Evolutionary conservation across 805 yeast genomes (phyloP), one percentile per base, ranked within the genome.

Genomic region (Candida awuae): DNA sequence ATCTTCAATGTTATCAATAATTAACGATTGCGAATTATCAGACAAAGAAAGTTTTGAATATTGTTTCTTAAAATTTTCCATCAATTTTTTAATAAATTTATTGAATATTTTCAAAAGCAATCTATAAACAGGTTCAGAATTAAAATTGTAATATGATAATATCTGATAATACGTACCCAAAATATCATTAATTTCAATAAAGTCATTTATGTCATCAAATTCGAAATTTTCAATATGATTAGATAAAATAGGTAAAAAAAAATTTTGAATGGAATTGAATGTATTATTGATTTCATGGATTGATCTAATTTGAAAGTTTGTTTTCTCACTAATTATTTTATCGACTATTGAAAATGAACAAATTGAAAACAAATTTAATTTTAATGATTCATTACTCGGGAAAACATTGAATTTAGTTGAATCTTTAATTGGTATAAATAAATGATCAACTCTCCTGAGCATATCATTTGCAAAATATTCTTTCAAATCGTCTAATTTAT

Each of bases 11-110:
- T 76, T 76, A 44, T 78, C 71, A 23, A 87, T 76, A 0, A 73
- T 73, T 65, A 87, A 71, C 10, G 96, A 94, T 86, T 84, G 85
- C 47, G 85, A 84, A 55, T 85, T 92, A 55, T 90, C 97, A 18
- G 80, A 79, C 44, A 75, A 72, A 27, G 87, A 73, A 6, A 80
- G 63, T 8, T 68, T 68, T 23, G 67, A 61, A 61, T 87, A 90
- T 35, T 79, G 80, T 10, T 56, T 56, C 18, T 71, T 66, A 57
- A 86, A 85, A 13, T 70, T 68, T 42, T 62, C 63, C 12, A 75
- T 69, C 18, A 77, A 61, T 9, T 71, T 63, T 2, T 69, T 68
- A n/a, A 84, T 75, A 51, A 71, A 83, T 46, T 73, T 71, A 34
- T 72, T 66, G 53, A 86, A 79, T 7, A 80, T 58, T 2, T 67